A percentile compares a stretch with the other conserved stretches of the same genome.
These are phyloP conservation scores for Aspergillus sclerotioniger DNA, from an alignment of 495 filamentous ascomycete species.

Conservation along the genomic window DNA sequence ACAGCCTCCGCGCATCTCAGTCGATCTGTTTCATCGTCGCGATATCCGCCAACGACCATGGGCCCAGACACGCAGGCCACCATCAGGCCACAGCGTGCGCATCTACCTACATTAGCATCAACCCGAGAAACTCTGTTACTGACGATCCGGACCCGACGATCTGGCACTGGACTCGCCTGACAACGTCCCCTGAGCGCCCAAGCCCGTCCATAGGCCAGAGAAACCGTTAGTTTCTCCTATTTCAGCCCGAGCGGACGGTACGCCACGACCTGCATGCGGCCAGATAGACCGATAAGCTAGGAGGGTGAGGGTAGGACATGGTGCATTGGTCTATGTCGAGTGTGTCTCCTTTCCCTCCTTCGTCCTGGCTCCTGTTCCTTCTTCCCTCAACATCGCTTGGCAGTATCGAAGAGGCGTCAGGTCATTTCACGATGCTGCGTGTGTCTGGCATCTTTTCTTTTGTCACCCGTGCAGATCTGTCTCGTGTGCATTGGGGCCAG, in stretches of 20 bases:
- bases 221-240: not conserved
- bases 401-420: not conserved
- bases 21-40: not conserved
- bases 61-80: not conserved
- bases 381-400: no score
- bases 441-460: no score
- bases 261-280: not conserved
- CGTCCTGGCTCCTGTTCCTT: not conserved
- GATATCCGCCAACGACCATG: not conserved
- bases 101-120: not conserved
- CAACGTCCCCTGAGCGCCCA: not conserved
- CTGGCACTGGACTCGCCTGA: not conserved
- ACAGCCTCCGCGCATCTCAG: no score
- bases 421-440: not conserved
- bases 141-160: conserved; percentile 6
- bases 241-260: not conserved
- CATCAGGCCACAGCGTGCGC: not conserved
- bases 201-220: no score
- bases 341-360: not conserved
- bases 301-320: not conserved
- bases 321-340: not conserved
- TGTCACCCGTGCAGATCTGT: not conserved
- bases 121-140: not conserved
- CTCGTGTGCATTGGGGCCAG: no score
- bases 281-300: not conserved